Conservation (phyloP, 1,284 basidiomycete genomes). For the Sporisorium exsertum region DNA sequence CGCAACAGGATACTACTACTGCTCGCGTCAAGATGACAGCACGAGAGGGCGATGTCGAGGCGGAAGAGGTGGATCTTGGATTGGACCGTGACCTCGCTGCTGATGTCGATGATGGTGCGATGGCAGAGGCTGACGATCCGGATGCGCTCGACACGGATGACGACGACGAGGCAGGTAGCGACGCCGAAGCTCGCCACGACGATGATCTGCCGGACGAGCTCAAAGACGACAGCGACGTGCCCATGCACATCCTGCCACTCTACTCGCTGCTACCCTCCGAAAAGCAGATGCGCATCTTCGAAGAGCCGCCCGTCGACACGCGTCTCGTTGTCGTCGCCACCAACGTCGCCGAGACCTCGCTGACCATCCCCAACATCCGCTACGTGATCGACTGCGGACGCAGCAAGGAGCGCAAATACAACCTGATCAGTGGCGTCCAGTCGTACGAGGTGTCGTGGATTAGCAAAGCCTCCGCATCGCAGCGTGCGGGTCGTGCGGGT, state of each 20-base stretch:
- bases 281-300: slow-evolving; percentile 81
- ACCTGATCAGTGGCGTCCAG: slow-evolving; percentile 76
- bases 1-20: slow-evolving; percentile 7
- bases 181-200: slow-evolving; percentile 39
- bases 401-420: slow-evolving; percentile 83
- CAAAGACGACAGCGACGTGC: slow-evolving; percentile 56
- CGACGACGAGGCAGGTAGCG: slow-evolving; percentile 47
- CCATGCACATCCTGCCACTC: slow-evolving; percentile 77
- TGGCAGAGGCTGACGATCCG: slow-evolving; percentile 69
- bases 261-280: slow-evolving; percentile 80
- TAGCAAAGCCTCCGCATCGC: slow-evolving; percentile 80
- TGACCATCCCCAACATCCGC: slow-evolving; percentile 81
- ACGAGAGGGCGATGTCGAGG: slow-evolving; percentile 74
- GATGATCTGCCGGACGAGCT: slow-evolving; percentile 56
- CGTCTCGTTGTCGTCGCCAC: slow-evolving; percentile 81
- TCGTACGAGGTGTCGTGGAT: slow-evolving; percentile 80
- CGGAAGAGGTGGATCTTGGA: slow-evolving; percentile 85
- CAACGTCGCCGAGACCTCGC: slow-evolving; percentile 82
- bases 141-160: slow-evolving; percentile 66
- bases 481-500: slow-evolving; percentile 80
- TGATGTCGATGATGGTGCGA: slow-evolving; percentile 71
- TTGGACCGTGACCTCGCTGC: slow-evolving; percentile 71
- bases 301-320: slow-evolving; percentile 75
- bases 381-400: slow-evolving; percentile 83
- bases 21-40: slow-evolving; percentile 34